Evolutionary conservation across 768 basidiomycete genomes (phyloP).

Genomic region (Russula virescens): DNA sequence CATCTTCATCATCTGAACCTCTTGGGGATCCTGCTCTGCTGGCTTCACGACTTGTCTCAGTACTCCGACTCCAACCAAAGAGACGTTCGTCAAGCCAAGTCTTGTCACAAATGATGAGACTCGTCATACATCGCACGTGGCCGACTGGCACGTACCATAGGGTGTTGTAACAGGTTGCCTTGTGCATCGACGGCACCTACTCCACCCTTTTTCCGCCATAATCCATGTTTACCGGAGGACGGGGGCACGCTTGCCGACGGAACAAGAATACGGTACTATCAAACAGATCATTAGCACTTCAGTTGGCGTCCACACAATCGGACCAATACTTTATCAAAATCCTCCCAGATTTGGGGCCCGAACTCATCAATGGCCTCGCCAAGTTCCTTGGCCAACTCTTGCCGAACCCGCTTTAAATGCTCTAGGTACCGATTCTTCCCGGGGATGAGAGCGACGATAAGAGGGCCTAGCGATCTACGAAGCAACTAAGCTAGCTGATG

Average conservation of each 20-base stretch:
- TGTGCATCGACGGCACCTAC: conserved; percentile 75
- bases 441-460: conserved; percentile 80
- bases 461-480: conserved; percentile 79
- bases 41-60: conserved; percentile 47
- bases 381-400: conserved; percentile 74
- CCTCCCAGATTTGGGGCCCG: conserved; percentile 78
- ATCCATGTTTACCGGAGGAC: conserved; percentile 63
- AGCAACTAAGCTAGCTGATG: conserved; percentile 15
- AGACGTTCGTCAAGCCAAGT: conserved; percentile 89
- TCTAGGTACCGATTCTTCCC: conserved; percentile 80
- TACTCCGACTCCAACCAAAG: conserved; percentile 82
- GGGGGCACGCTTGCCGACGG: conserved; percentile 83
- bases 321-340: conserved; percentile 68
- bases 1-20: conserved; percentile 80
- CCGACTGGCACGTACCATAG: conserved; percentile 52
- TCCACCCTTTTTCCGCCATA: conserved; percentile 73
- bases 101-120: conserved; percentile 27
- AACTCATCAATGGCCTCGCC: conserved; percentile 79
- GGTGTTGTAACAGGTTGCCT: conserved; percentile 77
- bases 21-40: conserved; percentile 66
- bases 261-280: conserved; percentile 54
- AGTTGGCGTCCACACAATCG: not conserved
- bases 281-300: not conserved
- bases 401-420: conserved; percentile 64
- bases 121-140: not conserved